Evolutionary conservation across 768 basidiomycete genomes (phyloP).

Genomic region (Termitomyces sp.): DNA sequence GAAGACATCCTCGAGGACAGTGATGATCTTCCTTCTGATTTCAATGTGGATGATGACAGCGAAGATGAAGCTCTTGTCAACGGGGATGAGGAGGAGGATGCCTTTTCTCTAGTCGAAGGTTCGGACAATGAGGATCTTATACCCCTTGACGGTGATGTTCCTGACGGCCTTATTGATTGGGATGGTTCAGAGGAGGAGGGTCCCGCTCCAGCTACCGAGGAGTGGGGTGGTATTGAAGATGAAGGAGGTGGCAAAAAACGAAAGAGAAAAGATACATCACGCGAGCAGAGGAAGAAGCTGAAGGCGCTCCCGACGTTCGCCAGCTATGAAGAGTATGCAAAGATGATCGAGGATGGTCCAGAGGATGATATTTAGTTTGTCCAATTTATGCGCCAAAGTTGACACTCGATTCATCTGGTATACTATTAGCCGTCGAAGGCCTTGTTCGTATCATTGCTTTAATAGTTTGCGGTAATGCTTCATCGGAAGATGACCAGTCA

Average conservation of each 20-base stretch:
- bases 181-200: constrained; percentile 48
- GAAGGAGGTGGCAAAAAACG: constrained; percentile 35
- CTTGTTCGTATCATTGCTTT: neutral
- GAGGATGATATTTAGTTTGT: constrained; percentile 52
- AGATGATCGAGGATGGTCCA: constrained; percentile 74
- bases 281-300: constrained; percentile 62
- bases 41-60: constrained; percentile 26
- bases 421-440: neutral
- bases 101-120: constrained; percentile 52
- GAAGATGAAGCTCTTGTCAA: constrained; percentile 15
- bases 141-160: constrained; percentile 48
- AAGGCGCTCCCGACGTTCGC: constrained; percentile 75
- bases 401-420: neutral
- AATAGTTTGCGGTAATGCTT: too few species aligned
- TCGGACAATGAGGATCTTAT: constrained; percentile 73
- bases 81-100: constrained; percentile 36
- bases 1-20: constrained; percentile 37
- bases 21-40: constrained; percentile 19
- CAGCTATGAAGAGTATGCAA: constrained; percentile 82
- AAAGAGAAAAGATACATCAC: constrained; percentile 34
- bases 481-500: too few species aligned
- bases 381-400: neutral
- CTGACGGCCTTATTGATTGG: constrained; percentile 54
- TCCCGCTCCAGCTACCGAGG: constrained; percentile 35
- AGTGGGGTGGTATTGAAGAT: constrained; percentile 49